These are phyloP conservation scores for Colletotrichum sp. DNA, from an alignment of 2,329 filamentous ascomycete genomes.

Conservation along the genomic window DNA sequence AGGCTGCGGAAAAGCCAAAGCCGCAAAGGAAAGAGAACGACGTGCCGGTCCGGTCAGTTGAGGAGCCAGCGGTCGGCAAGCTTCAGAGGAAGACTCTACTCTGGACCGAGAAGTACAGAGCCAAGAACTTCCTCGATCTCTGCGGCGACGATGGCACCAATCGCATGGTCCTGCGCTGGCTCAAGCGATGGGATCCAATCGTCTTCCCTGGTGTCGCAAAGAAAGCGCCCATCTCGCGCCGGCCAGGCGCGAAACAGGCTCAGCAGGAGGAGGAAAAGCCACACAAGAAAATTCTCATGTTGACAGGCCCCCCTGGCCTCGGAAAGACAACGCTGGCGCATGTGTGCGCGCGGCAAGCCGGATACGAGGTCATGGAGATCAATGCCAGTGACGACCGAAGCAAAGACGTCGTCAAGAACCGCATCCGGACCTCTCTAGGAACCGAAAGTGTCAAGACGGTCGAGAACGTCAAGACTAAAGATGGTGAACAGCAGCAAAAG, in stretches of 20 bases:
- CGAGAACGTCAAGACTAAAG: constrained; percentile 61
- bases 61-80: constrained; percentile 35
- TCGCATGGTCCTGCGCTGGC: constrained; percentile 85
- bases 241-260: constrained; percentile 46
- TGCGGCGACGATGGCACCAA: constrained; percentile 96
- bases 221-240: constrained; percentile 49
- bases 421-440: constrained; percentile 88
- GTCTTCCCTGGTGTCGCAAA: constrained; percentile 83
- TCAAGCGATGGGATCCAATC: constrained; percentile 91
- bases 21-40: constrained; percentile 28
- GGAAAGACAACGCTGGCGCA: constrained; percentile 97
- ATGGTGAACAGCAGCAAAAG: constrained; percentile 60
- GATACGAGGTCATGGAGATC: constrained; percentile 96
- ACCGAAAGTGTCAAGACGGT: constrained; percentile 91
- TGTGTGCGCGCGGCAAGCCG: constrained; percentile 92
- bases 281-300: constrained; percentile 85
- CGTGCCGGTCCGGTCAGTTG: constrained; percentile 46
- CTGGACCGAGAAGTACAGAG: constrained; percentile 98
- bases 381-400: constrained; percentile 97
- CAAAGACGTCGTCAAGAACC: constrained; percentile 84
- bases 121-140: constrained; percentile 87
- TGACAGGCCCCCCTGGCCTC: constrained; percentile 90
- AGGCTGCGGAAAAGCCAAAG: constrained; percentile 46
- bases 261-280: constrained; percentile 66
- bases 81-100: constrained; percentile 62